These are phyloP conservation scores for Mortierella sp. DNA, from an alignment of 371 early-diverging fungal species.

Conservation along the genomic window DNA sequence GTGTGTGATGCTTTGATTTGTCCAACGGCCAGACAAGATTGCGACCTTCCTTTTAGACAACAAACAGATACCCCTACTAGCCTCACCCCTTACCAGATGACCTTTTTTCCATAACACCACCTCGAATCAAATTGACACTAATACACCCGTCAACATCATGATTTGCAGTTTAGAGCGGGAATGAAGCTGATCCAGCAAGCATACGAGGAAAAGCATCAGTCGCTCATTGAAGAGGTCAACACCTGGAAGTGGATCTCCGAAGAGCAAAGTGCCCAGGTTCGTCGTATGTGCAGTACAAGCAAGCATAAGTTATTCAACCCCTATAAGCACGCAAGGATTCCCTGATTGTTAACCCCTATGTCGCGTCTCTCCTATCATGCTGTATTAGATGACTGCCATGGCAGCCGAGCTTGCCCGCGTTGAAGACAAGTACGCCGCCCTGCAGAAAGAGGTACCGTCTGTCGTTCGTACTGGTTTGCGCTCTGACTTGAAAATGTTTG, in stretches of 20 bases:
- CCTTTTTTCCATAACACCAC: neutral
- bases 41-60: neutral
- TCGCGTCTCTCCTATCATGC: neutral
- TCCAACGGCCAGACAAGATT: constrained; percentile 8
- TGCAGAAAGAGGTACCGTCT: constrained; percentile 48
- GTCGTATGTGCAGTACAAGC: neutral
- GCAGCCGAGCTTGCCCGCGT: constrained; percentile 43
- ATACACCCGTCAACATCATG: neutral
- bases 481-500: neutral
- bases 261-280: constrained; percentile 49
- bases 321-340: neutral
- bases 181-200: constrained; percentile 53
- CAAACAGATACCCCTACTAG: neutral
- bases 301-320: neutral
- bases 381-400: constrained; percentile 39
- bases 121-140: neutral
- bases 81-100: neutral
- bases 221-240: constrained; percentile 46
- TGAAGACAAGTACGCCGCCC: constrained; percentile 31
- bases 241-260: constrained; percentile 55
- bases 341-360: neutral
- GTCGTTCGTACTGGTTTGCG: neutral
- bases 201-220: constrained; percentile 48
- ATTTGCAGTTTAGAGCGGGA: constrained; percentile 41
- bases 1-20: constrained; percentile 12